A percentile compares a stretch with the other conserved stretches of the same genome.
Conservation (phyloP, 1,139 yeast species). For the Yamadazyma jaroonii region DNA sequence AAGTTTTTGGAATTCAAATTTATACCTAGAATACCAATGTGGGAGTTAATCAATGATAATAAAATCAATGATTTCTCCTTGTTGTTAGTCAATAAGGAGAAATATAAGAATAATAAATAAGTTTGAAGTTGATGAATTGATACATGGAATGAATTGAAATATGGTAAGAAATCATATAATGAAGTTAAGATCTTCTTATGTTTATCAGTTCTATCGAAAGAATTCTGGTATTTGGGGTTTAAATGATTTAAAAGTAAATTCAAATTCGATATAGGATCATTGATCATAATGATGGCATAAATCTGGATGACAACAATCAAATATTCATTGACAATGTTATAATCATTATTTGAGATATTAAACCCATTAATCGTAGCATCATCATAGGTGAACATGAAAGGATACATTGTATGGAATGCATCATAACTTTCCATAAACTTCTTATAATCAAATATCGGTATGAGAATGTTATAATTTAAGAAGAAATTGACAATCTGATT, state of each 20-base stretch:
- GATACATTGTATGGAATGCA: constrained; percentile 56
- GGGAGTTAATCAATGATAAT: constrained; percentile 42
- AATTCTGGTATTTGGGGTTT: constrained; percentile 30
- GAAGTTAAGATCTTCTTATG: constrained; percentile 27
- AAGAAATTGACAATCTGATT: constrained; percentile 52
- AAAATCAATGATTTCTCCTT: constrained; percentile 45
- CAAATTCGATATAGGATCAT: constrained; percentile 44
- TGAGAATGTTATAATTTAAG: constrained; percentile 52
- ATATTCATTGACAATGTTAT: constrained; percentile 49
- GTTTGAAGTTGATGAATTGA: constrained; percentile 43
- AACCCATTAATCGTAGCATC: constrained; percentile 50
- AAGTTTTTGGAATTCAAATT: constrained; percentile 45
- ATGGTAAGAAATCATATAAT: constrained; percentile 46
- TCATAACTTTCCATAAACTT: constrained; percentile 57
- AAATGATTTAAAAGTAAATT: constrained; percentile 40
- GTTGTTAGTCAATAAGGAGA: constrained; percentile 44
- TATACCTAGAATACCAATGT: constrained; percentile 47
- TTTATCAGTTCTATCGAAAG: constrained; percentile 11
- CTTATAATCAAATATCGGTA: constrained; percentile 62
- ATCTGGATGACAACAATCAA: constrained; percentile 46
- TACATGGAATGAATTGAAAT: constrained; percentile 44
- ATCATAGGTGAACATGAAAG: constrained; percentile 48
- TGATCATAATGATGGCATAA: constrained; percentile 48
- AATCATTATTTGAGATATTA: constrained; percentile 51
- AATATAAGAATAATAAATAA: constrained; percentile 39